A percentile compares a stretch with the other conserved stretches of the same genome.
These are phyloP conservation scores for Agrocybe pediades DNA, from an alignment of 768 basidiomycete species.

Conservation along the genomic window DNA sequence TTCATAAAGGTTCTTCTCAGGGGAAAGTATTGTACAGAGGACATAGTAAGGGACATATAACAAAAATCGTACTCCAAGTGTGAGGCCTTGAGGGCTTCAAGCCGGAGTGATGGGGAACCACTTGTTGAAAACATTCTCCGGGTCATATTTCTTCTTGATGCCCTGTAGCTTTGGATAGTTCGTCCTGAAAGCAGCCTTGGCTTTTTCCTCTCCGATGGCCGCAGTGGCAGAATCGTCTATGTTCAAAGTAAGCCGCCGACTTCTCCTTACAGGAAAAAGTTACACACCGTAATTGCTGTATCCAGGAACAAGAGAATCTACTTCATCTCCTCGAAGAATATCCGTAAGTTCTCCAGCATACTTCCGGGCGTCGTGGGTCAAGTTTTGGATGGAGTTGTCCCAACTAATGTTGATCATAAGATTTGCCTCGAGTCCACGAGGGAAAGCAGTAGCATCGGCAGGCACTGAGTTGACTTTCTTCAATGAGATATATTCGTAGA, in stretches of 20 bases:
- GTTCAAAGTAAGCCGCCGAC: background rate
- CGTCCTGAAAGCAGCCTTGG: slow-evolving; percentile 34
- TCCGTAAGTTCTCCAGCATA: slow-evolving; percentile 30
- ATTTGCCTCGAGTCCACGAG: slow-evolving; percentile 34
- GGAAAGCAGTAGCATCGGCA: slow-evolving; percentile 38
- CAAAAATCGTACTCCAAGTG: too few relatives aligned
- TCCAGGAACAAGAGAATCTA: slow-evolving; percentile 29
- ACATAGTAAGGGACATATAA: background rate
- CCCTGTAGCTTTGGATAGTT: slow-evolving; percentile 41
- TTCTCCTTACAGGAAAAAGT: background rate
- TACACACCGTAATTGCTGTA: slow-evolving; percentile 51
- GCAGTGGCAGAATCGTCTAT: slow-evolving; percentile 20
- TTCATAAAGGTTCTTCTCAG: too few relatives aligned
- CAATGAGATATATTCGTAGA: slow-evolving; percentile 48
- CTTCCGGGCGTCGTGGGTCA: slow-evolving; percentile 29
- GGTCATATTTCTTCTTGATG: slow-evolving; percentile 46
- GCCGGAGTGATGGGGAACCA: slow-evolving; percentile 46
- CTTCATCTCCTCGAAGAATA: slow-evolving; percentile 29
- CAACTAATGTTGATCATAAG: slow-evolving; percentile 35
- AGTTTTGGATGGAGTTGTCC: slow-evolving; percentile 31
- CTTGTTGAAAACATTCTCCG: slow-evolving; percentile 43
- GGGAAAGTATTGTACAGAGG: background rate
- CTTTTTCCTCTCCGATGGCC: slow-evolving; percentile 19
- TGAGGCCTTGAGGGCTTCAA: background rate
- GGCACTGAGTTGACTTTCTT: slow-evolving; percentile 37